Base-by-base conservation (phyloP, 2,329 filamentous ascomycete genomes). In the Aspergillus phoenicis region DNA sequence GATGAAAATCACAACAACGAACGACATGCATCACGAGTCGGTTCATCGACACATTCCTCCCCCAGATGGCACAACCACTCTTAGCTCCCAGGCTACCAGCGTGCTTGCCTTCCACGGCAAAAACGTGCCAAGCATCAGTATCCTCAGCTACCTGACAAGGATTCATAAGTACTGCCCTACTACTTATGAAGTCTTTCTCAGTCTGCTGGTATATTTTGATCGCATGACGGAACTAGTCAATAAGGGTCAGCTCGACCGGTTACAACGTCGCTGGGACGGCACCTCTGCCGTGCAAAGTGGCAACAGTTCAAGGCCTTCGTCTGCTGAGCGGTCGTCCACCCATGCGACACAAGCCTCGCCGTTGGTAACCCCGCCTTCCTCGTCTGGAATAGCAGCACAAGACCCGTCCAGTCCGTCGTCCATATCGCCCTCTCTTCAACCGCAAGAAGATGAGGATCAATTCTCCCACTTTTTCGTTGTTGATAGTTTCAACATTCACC, bases 111-210 rank as follows among this genome's bases (percentile, higher is more conserved):
- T 99, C 70, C 95, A 99, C 73, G 95, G 95, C 67, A 98, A 97
- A 80, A 99, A 99, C 67, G 91, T 98, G 10, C 95, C 95, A 1
- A 95, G 91, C 72, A 99, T 99, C 70, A 97, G 93, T 20, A 98
- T 99, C 63, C 82, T 96, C 62, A 98, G 93, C 83, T 99, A 99
- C 71, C 81, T 99, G 57, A 94, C 89, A 70, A 89, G 95, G 62
- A 98, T 99, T 74, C 94, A 99, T 80, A 97, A 97, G 80, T 99
- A 99, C 79, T 99, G 95, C 72, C 95, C 95, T 0, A 98, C 95
- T 5, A 98, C 95, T 0, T 99, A 97, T 74, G 95, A 99, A 77
- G 95, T 99, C 0, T 99, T 99, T 73, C 81, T 99, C 62, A 97
- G 93, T 73, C 79, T 99, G 70, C 80, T 99, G 58, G 93, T 99